A percentile compares a stretch with the other conserved stretches of the same genome.
phyloP scores from a whole-genome alignment of 495 filamentous ascomycete genomes.

The Cudoniella acicularis region DNA sequence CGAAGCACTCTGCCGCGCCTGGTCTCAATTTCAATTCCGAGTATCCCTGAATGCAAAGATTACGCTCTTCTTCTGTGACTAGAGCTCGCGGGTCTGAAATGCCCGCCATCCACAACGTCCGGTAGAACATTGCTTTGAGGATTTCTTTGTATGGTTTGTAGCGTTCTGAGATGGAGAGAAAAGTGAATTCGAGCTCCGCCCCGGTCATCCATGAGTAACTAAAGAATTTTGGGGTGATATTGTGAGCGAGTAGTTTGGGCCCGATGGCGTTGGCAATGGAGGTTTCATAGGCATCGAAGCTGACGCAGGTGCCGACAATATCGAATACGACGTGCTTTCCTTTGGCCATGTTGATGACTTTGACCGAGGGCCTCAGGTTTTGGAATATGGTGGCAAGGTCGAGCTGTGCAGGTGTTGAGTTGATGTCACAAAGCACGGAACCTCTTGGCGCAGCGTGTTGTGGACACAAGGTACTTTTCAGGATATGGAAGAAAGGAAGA shows the following conservation, averaged over 20 bases:
- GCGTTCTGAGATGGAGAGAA: conserved; percentile 37
- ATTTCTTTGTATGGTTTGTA: conserved; percentile 34
- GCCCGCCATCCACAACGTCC: conserved; percentile 35
- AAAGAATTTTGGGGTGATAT: conserved; percentile 33
- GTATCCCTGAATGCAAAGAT: conserved; percentile 29
- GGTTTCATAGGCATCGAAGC: conserved; percentile 35
- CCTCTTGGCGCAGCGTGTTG: too few relatives aligned
- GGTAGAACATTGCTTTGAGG: conserved; percentile 37
- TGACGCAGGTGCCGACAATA: conserved; percentile 42
- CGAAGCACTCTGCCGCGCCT: conserved; percentile 31
- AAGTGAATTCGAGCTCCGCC: conserved; percentile 41
- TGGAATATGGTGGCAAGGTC: too few relatives aligned
- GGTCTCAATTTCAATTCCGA: conserved; percentile 29
- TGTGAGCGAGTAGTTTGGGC: conserved; percentile 26
- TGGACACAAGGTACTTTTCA: too few relatives aligned
- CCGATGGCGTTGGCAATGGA: conserved; percentile 25
- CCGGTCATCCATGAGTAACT: conserved; percentile 41
- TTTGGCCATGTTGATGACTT: neutral
- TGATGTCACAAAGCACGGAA: too few relatives aligned
- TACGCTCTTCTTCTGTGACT: conserved; percentile 35
- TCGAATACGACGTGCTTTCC: conserved; percentile 41
- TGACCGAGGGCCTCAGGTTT: too few relatives aligned
- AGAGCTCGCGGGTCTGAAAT: conserved; percentile 33
- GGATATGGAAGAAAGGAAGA: too few relatives aligned
- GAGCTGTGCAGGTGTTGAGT: neutral